phyloP scores from a whole-genome alignment of 768 basidiomycete genomes.

The Scleroderma bovista region DNA sequence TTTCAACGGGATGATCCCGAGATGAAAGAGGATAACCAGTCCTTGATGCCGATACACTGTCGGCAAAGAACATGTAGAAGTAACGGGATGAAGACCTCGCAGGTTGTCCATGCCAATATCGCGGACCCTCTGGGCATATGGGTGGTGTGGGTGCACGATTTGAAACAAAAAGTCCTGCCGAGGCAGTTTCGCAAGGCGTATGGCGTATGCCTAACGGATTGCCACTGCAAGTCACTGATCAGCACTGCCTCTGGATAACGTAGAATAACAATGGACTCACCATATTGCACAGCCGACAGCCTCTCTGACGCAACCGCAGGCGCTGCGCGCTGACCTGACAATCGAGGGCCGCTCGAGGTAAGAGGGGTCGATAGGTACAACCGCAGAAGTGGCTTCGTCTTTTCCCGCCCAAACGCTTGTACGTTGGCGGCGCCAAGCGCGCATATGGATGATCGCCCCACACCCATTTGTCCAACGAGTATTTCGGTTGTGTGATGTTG shows the following conservation, averaged over 20 bases:
- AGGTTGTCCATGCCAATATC: conserved; percentile 34
- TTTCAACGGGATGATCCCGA: conserved; percentile 12
- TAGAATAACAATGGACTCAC: conserved; percentile 24
- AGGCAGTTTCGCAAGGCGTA: conserved; percentile 53
- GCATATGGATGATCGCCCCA: conserved; percentile 54
- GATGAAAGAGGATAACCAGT: conserved; percentile 3
- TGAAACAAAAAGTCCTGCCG: conserved; percentile 36
- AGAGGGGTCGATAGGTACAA: conserved; percentile 49
- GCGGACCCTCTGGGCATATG: conserved; percentile 36
- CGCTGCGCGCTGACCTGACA: conserved; percentile 45
- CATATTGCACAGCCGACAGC: conserved; percentile 63
- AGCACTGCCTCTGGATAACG: conserved; percentile 5
- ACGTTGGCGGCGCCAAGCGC: conserved; percentile 47
- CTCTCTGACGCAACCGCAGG: conserved; percentile 64
- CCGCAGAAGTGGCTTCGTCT: conserved; percentile 43
- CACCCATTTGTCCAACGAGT: conserved; percentile 46
- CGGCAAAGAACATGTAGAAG: conserved; percentile 46
- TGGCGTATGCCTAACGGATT: conserved; percentile 61
- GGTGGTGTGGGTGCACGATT: conserved; percentile 15
- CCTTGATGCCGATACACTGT: conserved; percentile 31
- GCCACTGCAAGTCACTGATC: conserved; percentile 40
- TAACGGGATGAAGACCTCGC: conserved; percentile 13
- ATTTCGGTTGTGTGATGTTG: conserved; percentile 12
- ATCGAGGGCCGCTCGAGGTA: conserved; percentile 52
- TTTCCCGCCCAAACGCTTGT: conserved; percentile 57